phyloP scores from a whole-genome alignment of 2,329 filamentous ascomycete species.

The Phaeoacremonium minimum region DNA sequence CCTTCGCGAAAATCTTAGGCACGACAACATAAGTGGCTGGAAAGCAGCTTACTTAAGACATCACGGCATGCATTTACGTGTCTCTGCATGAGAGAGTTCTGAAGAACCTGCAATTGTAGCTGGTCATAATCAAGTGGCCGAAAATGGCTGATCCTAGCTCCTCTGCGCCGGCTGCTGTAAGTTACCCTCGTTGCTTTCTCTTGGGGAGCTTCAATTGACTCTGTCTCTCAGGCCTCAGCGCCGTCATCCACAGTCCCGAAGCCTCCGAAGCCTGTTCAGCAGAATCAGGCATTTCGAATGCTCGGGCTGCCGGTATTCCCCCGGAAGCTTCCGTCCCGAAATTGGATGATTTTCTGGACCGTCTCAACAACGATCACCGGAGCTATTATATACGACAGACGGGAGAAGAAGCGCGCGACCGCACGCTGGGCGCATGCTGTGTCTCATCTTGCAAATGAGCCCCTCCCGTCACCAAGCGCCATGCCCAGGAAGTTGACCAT shows the following conservation, averaged over 20 bases:
- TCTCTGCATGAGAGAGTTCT: no score
- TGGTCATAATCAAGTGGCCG: no score
- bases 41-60: no score
- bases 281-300: constrained; percentile 72
- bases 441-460: constrained; percentile 75
- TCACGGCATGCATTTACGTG: no score
- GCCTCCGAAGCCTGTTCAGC: constrained; percentile 35
- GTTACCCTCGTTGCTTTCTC: not conserved
- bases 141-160: constrained; percentile 3
- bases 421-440: constrained; percentile 84
- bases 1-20: no score
- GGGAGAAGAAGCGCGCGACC: constrained; percentile 80
- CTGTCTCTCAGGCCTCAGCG: not conserved
- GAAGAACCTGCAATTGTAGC: no score
- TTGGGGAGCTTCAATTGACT: not conserved
- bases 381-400: constrained; percentile 86
- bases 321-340: constrained; percentile 83
- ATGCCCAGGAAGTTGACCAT: constrained; percentile 83
- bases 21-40: no score
- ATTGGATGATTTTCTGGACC: constrained; percentile 94
- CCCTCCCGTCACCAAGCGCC: constrained; percentile 61
- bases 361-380: constrained; percentile 73
- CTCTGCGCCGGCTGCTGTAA: not conserved
- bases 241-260: constrained; percentile 5
- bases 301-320: constrained; percentile 83